Conservation (phyloP, 1,139 yeast species). For the Yamadazyma friedrichii region DNA sequence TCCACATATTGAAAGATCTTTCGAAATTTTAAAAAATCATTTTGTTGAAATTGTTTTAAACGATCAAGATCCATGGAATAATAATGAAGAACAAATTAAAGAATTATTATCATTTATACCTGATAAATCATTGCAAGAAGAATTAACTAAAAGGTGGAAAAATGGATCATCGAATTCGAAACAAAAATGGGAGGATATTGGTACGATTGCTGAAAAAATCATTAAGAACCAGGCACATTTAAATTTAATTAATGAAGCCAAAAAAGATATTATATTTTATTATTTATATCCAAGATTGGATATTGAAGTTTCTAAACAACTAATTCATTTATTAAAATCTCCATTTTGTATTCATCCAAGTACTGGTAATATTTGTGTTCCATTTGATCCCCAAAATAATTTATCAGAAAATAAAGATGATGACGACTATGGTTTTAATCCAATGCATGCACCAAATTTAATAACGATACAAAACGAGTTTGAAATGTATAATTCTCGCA, state of each 20-base stretch:
- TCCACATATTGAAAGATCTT: constrained; percentile 80
- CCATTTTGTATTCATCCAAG: constrained; percentile 99
- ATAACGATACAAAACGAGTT: constrained; percentile 56
- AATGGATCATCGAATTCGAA: constrained; percentile 31
- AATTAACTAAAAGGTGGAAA: constrained; percentile 50
- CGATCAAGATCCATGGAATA: constrained; percentile 81
- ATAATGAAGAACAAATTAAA: constrained; percentile 37
- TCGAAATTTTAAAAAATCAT: constrained; percentile 60
- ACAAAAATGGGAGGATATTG: constrained; percentile 83
- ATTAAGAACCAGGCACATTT: constrained; percentile 43
- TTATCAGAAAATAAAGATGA: constrained; percentile 34
- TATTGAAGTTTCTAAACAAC: constrained; percentile 86
- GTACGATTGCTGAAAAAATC: constrained; percentile 48
- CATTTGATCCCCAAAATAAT: constrained; percentile 62
- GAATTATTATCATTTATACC: constrained; percentile 62
- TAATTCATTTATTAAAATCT: constrained; percentile 88
- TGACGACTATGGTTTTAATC: constrained; percentile 63
- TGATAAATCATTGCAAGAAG: constrained; percentile 54
- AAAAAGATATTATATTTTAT: constrained; percentile 78
- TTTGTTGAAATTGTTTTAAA: constrained; percentile 66
- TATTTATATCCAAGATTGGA: constrained; percentile 90
- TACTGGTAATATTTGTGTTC: constrained; percentile 97
- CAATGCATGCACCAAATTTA: constrained; percentile 77
- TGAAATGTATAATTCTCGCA: constrained; percentile 41
- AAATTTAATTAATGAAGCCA: constrained; percentile 61